These are phyloP conservation scores for Alternaria ventricosa DNA, from an alignment of 2,329 filamentous ascomycete species.

Conservation along the genomic window DNA sequence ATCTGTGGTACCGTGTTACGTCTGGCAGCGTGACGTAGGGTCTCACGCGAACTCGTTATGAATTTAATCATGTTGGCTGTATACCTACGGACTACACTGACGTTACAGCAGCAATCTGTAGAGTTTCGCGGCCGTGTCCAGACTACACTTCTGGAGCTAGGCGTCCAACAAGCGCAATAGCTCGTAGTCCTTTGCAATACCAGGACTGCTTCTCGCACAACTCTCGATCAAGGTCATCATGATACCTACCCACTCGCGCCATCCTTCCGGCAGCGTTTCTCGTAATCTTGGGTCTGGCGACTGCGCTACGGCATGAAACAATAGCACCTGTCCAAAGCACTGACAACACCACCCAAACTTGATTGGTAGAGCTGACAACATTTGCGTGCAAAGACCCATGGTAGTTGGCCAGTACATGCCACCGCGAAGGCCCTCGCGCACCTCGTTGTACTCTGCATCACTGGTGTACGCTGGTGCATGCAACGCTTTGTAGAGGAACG, in stretches of 20 bases:
- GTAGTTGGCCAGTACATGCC: conserved; percentile 49
- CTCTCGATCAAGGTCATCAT: conserved; percentile 46
- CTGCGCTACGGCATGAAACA: conserved; percentile 42
- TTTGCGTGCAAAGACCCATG: conserved; percentile 45
- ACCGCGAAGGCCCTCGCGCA: conserved; percentile 35
- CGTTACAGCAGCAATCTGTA: neutral
- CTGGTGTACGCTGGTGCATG: conserved; percentile 40
- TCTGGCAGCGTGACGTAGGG: conserved; percentile 1
- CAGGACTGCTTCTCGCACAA: conserved; percentile 43
- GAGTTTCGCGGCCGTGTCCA: neutral
- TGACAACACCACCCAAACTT: conserved; percentile 50
- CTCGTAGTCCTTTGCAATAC: conserved; percentile 45
- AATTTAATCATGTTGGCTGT: neutral
- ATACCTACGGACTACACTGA: neutral
- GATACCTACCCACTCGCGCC: conserved; percentile 45
- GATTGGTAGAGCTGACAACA: conserved; percentile 44
- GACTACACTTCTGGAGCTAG: neutral
- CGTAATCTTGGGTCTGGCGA: conserved; percentile 37
- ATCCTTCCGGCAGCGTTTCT: conserved; percentile 42
- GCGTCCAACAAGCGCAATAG: conserved; percentile 39
- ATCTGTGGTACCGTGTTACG: neutral
- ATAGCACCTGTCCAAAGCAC: conserved; percentile 46
- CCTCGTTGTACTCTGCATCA: conserved; percentile 41
- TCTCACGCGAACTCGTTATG: neutral
- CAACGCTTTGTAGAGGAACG: conserved; percentile 48